Base-by-base conservation (phyloP, 306 rosid genomes). In the Trichosanthes cucumerina region DNA sequence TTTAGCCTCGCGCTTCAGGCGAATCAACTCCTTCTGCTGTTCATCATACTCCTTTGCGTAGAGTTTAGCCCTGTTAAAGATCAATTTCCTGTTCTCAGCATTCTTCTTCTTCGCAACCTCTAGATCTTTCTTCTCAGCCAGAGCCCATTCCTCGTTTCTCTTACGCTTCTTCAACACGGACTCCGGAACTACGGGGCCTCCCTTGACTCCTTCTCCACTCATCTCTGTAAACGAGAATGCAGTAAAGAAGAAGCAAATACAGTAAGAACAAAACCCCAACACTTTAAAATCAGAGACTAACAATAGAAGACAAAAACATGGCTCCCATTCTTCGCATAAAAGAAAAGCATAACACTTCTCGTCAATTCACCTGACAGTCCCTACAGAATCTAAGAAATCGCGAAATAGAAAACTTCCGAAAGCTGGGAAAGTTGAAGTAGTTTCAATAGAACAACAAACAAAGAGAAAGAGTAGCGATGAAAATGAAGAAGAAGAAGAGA, bases 1-100 rank as follows among this genome's bases (percentile, higher is more conserved):
- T 86, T 89, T 92, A 0, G 98, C 98, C 84, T 94, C 98, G 12
- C 96, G 97, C 46, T 94, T 94, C 81, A 94, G 77, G 9, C 77
- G 71, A 50, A 94, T 87, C 86, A 92, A 41, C 65, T 89, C 90
- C 69, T 85, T 89, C 0, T 90, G 97, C 96, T 95, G 86, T 9
- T 86, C 86, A 4, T 81, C 84, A 4, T 95, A 95, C 80, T 89
- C 93, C 69, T 85, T 66, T 0, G 92, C 50, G 74, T 91, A 92
- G 80, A 84, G 90, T 81, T 91, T 87, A 12, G 98, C 89, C 70
- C 97, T 89, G 72, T 80, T 90, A 79, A 13, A 87, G 39, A 92
- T 92, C 33, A 92, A 82, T 79, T 87, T 91, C 7, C 98, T 85
- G 64, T 82, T 95, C 82, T 84, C 91, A 0, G 84, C 85, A 9